These are phyloP conservation scores for Tetrahymena borealis DNA, from an alignment of 73 alveolate genomes.

Conservation along the genomic window DNA sequence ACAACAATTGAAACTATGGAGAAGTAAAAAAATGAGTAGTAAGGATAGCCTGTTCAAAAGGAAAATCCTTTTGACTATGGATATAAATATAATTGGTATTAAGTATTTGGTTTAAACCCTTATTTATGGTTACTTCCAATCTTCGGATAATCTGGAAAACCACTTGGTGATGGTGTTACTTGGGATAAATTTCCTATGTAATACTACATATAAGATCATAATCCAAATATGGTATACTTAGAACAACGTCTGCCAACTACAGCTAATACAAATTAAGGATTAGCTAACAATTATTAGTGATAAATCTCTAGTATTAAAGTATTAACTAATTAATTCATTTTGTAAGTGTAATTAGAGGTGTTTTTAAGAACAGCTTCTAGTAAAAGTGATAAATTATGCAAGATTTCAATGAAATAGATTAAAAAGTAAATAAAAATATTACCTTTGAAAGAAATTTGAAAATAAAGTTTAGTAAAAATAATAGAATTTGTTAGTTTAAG, in stretches of 20 bases:
- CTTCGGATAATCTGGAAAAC: conserved; percentile 64
- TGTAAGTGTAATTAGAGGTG: too few species aligned
- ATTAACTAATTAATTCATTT: too few species aligned
- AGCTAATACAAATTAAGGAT: too few species aligned
- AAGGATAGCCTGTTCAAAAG: conserved; percentile 1
- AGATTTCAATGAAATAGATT: too few species aligned
- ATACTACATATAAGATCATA: not conserved
- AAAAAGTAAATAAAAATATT: too few species aligned
- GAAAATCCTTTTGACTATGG: conserved; percentile 20
- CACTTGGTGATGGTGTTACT: conserved; percentile 78
- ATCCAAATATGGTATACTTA: not conserved
- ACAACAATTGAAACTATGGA: conserved; percentile 51
- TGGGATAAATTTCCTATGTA: conserved; percentile 45
- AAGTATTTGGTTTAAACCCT: conserved; percentile 75
- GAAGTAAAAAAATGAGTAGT: not conserved
- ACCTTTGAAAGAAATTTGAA: too few species aligned
- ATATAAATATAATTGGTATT: conserved; percentile 58
- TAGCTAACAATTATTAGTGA: too few species aligned
- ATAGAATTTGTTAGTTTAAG: too few species aligned
- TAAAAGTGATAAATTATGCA: too few species aligned
- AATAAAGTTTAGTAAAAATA: too few species aligned
- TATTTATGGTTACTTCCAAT: conserved; percentile 74
- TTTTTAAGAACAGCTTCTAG: too few species aligned
- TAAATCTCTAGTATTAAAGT: too few species aligned
- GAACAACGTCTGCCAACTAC: not conserved